These are phyloP conservation scores for Tolypocladium capitatum DNA, from an alignment of 2,329 filamentous ascomycete species.

Conservation along the genomic window DNA sequence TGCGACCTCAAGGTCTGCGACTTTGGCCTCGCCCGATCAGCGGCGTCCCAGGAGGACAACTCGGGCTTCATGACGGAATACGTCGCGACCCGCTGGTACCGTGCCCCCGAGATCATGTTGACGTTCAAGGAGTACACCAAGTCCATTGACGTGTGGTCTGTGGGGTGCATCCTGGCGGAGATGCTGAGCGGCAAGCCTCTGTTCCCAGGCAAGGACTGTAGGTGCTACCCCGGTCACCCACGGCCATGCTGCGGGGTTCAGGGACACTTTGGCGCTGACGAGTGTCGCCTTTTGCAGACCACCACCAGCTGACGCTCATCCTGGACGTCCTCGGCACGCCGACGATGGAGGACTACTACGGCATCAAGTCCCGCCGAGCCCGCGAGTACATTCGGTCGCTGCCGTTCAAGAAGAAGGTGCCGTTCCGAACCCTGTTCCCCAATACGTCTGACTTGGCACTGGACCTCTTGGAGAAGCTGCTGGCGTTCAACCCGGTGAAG, in stretches of 20 bases:
- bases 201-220: slow-evolving; percentile 97
- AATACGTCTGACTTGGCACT: slow-evolving; percentile 97
- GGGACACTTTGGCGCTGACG: not conserved
- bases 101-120: slow-evolving; percentile 98
- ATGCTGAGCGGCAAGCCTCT: slow-evolving; percentile 98
- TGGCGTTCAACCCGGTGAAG: slow-evolving; percentile 98
- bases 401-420: slow-evolving; percentile 99
- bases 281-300: slow-evolving; percentile 43
- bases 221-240: slow-evolving; percentile 21
- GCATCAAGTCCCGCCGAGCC: slow-evolving; percentile 95
- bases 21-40: slow-evolving; percentile 89
- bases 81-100: slow-evolving; percentile 97
- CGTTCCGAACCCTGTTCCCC: slow-evolving; percentile 91
- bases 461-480: slow-evolving; percentile 85
- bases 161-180: slow-evolving; percentile 94
- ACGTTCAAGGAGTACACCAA: slow-evolving; percentile 99
- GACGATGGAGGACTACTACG: slow-evolving; percentile 99
- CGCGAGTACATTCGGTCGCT: slow-evolving; percentile 96
- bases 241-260: not conserved
- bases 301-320: slow-evolving; percentile 95
- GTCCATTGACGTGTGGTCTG: slow-evolving; percentile 98
- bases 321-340: slow-evolving; percentile 94
- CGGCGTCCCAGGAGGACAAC: slow-evolving; percentile 95
- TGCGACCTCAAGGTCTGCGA: slow-evolving; percentile 99
- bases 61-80: slow-evolving; percentile 99